Evolutionary conservation across 345 rosid species (phyloP), one percentile per base, ranked within the genome.

Genomic region (Moricandia moricandioides): DNA sequence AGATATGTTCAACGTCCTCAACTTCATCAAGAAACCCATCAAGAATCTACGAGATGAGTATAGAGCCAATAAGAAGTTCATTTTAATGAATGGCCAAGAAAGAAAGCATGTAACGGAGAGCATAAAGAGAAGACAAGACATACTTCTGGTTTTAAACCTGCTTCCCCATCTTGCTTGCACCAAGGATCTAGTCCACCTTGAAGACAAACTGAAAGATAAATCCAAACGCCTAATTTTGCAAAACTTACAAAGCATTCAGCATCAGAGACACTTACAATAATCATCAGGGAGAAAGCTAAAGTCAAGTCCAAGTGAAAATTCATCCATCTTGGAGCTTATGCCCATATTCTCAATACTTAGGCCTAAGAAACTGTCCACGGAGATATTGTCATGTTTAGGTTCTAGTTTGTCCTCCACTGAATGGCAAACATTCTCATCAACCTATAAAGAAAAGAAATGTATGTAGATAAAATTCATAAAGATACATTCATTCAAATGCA

Each of bases 1-100:
- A 85, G 78, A 87, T 65, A 79, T 87, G 88, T 70, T 89, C 95
- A 63, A 84, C 87, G 78, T 87, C 92, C 76, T 88, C 88, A 55
- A 90, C 86, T 75, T 85, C 93, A 69, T 86, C 91, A 33, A 91
- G 85, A 82, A 87, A 59, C 56, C 91, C 96, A 72, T 93, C 92
- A 65, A 91, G 89, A 85, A 80, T 87, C 97, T 93, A 80, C 49
- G 11, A 79, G 66, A 84, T 27, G 78, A 80, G 17, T 51, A 71
- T 54, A 64, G 3, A 26, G 49, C 62, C 59, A 31, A 58, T 70
- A 67, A 78, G 56, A 71, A 69, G 31, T 57, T 29, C 57, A 59
- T 43, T 39, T 13, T 58, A 62, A 73, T 7, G 61, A 55, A 49
- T 2, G 59, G 18, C 45, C 35, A 54, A 70, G 40, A 6, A 30